Evolutionary conservation across 345 rosid species (phyloP).

Genomic region (Aquilaria sinensis): DNA sequence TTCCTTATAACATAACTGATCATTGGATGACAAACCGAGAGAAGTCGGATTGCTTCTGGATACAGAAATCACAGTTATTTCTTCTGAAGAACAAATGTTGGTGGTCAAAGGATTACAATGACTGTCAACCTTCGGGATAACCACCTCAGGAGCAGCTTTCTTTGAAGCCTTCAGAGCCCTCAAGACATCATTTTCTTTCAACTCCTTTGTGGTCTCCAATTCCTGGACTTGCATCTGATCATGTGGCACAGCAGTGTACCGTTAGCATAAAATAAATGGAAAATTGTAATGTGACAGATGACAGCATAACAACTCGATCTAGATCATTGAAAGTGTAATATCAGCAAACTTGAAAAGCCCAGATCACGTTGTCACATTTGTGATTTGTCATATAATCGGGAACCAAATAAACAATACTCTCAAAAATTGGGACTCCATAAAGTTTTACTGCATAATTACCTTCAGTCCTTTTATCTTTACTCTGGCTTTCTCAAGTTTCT

Average conservation of each 20-base stretch:
- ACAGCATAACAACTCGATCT: no score
- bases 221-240: constrained; percentile 62
- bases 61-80: constrained; percentile 22
- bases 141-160: constrained; percentile 17
- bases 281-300: no score
- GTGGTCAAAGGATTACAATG: constrained; percentile 16
- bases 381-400: no score
- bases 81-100: constrained; percentile 19
- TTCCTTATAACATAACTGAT: constrained; percentile 10
- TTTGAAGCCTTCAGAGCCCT: constrained; percentile 52
- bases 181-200: constrained; percentile 56
- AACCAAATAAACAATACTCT: neutral
- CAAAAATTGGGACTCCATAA: neutral
- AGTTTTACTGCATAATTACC: constrained; percentile 26
- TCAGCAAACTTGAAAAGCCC: no score
- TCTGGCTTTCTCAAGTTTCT: constrained; percentile 72
- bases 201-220: constrained; percentile 51
- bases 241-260: constrained; percentile 11
- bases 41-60: constrained; percentile 21
- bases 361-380: no score
- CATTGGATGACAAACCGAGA: constrained; percentile 19
- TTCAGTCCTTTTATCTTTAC: constrained; percentile 60
- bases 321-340: no score
- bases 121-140: constrained; percentile 6
- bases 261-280: neutral